A percentile compares a stretch with the other conserved stretches of the same genome.
These are phyloP conservation scores for Gymnopilus dilepis DNA, from an alignment of 768 basidiomycete species.

Conservation along the genomic window DNA sequence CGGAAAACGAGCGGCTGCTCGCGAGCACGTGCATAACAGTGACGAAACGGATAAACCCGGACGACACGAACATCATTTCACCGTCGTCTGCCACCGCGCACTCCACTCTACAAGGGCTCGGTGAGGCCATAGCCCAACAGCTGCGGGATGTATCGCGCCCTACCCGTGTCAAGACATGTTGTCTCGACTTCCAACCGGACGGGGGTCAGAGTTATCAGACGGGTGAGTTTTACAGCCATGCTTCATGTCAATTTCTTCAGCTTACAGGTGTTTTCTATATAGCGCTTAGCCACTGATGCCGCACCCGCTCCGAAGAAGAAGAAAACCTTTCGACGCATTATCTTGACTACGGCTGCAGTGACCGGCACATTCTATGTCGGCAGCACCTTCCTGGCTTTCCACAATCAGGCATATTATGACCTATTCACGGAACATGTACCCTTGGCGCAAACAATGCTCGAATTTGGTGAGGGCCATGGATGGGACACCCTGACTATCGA, in stretches of 20 bases:
- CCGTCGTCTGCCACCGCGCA: slow-evolving; percentile 20
- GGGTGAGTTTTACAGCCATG: slow-evolving; percentile 63
- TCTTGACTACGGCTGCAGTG: slow-evolving; percentile 71
- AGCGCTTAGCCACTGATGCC: slow-evolving; percentile 72
- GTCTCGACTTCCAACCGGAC: slow-evolving; percentile 50
- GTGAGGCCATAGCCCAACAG: slow-evolving; percentile 28
- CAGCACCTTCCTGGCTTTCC: slow-evolving; percentile 79
- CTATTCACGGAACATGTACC: slow-evolving; percentile 86
- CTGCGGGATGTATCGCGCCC: slow-evolving; percentile 58
- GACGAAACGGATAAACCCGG: slow-evolving; percentile 43
- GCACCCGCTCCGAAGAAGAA: slow-evolving; percentile 50
- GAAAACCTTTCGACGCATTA: slow-evolving; percentile 57
- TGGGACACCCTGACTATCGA: slow-evolving; percentile 80
- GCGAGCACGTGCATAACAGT: slow-evolving; percentile 22
- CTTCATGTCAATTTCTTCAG: no score
- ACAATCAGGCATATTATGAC: slow-evolving; percentile 81
- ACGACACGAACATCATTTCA: slow-evolving; percentile 21
- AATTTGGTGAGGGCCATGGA: slow-evolving; percentile 77
- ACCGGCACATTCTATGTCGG: slow-evolving; percentile 83
- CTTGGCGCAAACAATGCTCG: slow-evolving; percentile 74
- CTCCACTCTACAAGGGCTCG: slow-evolving; percentile 20
- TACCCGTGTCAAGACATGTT: slow-evolving; percentile 60
- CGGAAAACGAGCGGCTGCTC: background rate
- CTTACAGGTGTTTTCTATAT: slow-evolving; percentile 5
- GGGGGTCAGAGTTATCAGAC: slow-evolving; percentile 56